Evolutionary conservation across 2,329 filamentous ascomycete species (phyloP).

Genomic region (Arthrobotrys iridis): DNA sequence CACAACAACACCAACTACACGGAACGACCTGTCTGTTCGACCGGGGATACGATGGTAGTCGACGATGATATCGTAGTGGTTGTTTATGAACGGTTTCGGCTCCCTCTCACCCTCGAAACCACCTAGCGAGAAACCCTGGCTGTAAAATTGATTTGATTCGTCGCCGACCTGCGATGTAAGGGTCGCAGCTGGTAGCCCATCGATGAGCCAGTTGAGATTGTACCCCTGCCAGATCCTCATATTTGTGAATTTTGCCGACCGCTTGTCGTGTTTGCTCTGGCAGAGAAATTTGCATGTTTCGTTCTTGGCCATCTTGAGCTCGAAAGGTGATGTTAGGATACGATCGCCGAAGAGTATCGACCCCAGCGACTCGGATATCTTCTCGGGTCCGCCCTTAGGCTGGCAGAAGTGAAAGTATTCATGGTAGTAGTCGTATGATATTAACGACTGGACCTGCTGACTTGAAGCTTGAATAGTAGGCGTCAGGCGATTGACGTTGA

Average conservation of each 20-base stretch:
- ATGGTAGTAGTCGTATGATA: conserved; percentile 97
- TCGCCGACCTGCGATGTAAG: conserved; percentile 67
- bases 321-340: conserved; percentile 95
- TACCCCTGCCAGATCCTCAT: conserved; percentile 83
- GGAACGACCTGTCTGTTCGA: conserved; percentile 69
- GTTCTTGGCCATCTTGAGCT: conserved; percentile 85
- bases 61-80: conserved; percentile 93
- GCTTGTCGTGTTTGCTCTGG: conserved; percentile 71
- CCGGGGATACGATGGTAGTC: conserved; percentile 82
- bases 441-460: conserved; percentile 85
- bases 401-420: conserved; percentile 86
- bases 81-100: conserved; percentile 75
- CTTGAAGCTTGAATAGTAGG: conserved; percentile 81
- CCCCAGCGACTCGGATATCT: conserved; percentile 87
- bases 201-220: conserved; percentile 94
- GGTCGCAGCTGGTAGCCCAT: conserved; percentile 91
- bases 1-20: conserved; percentile 92
- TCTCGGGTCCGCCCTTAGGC: conserved; percentile 78
- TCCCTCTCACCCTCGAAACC: conserved; percentile 66
- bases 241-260: conserved; percentile 81
- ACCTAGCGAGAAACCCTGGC: conserved; percentile 87
- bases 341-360: conserved; percentile 97
- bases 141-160: conserved; percentile 83
- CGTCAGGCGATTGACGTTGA: conserved; percentile 92
- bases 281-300: conserved; percentile 88